Percentiles rank a stretch among this genome's conserved stretches.
phyloP scores from a whole-genome alignment of 768 basidiomycete genomes.

The Hericium coralloides region DNA sequence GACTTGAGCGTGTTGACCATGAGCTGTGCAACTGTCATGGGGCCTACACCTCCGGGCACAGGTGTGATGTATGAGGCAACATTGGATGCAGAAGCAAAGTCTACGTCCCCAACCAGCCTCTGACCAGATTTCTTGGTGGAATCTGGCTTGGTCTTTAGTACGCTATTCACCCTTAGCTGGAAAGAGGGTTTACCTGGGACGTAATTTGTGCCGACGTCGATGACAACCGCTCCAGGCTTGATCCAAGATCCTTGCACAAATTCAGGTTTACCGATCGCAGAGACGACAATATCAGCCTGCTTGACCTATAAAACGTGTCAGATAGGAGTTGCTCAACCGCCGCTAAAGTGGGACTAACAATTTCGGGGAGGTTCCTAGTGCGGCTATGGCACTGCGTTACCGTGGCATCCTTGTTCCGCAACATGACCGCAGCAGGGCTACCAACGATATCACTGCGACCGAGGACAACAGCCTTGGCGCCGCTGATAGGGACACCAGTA shows the following conservation, averaged over 20 bases:
- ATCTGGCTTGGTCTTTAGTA: slow-evolving; percentile 30
- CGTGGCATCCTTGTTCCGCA: slow-evolving; percentile 86
- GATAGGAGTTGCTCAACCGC: background rate
- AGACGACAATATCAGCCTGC: slow-evolving; percentile 86
- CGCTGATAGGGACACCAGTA: slow-evolving; percentile 68
- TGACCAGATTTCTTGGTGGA: slow-evolving; percentile 89
- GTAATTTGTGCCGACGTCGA: slow-evolving; percentile 98
- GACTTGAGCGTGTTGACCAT: slow-evolving; percentile 91
- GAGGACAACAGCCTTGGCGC: slow-evolving; percentile 83
- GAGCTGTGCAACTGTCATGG: slow-evolving; percentile 99
- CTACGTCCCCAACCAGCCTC: slow-evolving; percentile 93
- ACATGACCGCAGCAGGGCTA: slow-evolving; percentile 86
- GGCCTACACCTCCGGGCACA: slow-evolving; percentile 97
- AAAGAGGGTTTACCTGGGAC: slow-evolving; percentile 52
- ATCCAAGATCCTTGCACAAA: slow-evolving; percentile 92
- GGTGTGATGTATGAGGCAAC: slow-evolving; percentile 92
- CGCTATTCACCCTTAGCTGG: too few relatives aligned
- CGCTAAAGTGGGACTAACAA: slow-evolving; percentile 38
- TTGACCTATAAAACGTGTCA: slow-evolving; percentile 44
- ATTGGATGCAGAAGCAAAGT: slow-evolving; percentile 65
- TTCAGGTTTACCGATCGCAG: slow-evolving; percentile 91
- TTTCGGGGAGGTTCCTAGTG: slow-evolving; percentile 70
- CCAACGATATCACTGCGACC: slow-evolving; percentile 98
- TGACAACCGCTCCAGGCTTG: slow-evolving; percentile 90
- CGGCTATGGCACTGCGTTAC: slow-evolving; percentile 96